phyloP scores from a whole-genome alignment of 2,329 filamentous ascomycete genomes.

The Penicillium palitans region DNA sequence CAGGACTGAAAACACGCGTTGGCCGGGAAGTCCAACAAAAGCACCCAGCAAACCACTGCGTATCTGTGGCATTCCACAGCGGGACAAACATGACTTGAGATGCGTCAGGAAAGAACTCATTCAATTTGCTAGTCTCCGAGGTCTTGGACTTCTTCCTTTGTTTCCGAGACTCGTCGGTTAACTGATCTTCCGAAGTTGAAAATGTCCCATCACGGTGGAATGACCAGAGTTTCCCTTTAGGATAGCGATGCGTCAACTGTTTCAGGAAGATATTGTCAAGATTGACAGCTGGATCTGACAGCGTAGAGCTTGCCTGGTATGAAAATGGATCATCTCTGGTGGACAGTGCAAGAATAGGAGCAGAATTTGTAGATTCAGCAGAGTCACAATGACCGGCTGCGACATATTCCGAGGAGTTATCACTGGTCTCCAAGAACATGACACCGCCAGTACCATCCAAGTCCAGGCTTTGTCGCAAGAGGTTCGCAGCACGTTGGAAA shows the following conservation, averaged over 20 bases:
- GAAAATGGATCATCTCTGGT: conserved; percentile 7
- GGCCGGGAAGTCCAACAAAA: conserved; percentile 30
- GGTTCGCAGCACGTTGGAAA: conserved; percentile 22
- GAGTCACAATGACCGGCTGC: conserved; percentile 9
- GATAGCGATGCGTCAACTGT: conserved; percentile 13
- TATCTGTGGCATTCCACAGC: conserved; percentile 34
- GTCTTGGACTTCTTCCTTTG: neutral
- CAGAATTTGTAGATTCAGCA: conserved; percentile 1
- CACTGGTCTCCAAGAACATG: conserved; percentile 11
- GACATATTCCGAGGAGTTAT: conserved; percentile 5
- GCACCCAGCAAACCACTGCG: conserved; percentile 32
- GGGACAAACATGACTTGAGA: conserved; percentile 32
- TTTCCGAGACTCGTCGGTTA: conserved; percentile 48
- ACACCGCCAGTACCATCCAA: conserved; percentile 16
- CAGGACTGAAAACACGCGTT: conserved; percentile 24
- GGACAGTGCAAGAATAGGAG: conserved; percentile 14
- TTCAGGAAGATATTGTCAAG: conserved; percentile 16
- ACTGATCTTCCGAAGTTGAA: conserved; percentile 18
- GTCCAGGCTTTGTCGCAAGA: conserved; percentile 22
- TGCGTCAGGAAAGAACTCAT: conserved; percentile 26
- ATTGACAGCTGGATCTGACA: conserved; percentile 7
- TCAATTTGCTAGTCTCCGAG: conserved; percentile 12
- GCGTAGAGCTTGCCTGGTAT: neutral
- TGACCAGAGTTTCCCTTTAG: conserved; percentile 20
- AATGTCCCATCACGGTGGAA: conserved; percentile 18